phyloP scores from a whole-genome alignment of 139 green algal species.

The Microglena sp. region DNA sequence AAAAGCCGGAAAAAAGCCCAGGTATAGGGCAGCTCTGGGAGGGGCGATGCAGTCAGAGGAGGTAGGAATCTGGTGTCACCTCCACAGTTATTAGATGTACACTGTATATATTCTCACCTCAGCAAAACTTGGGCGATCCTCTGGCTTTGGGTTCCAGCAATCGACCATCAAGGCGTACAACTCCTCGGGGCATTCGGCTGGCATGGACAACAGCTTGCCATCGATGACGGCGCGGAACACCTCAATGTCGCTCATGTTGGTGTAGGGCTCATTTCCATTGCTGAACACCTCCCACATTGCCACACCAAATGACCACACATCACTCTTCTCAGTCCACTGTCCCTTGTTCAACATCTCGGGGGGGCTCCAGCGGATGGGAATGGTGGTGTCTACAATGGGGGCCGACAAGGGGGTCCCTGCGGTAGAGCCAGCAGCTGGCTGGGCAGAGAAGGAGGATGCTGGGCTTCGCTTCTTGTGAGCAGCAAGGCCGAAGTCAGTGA shows the following conservation, averaged over 20 bases:
- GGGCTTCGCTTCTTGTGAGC: too few relatives aligned
- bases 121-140: slow-evolving; percentile 26
- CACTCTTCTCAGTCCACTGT: slow-evolving; percentile 29
- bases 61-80: too few relatives aligned
- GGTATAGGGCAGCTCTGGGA: too few relatives aligned
- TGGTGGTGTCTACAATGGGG: neutral
- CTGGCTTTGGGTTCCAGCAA: slow-evolving; percentile 30
- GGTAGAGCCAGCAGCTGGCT: too few relatives aligned
- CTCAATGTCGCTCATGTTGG: slow-evolving; percentile 14
- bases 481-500: too few relatives aligned
- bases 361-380: slow-evolving; percentile 41
- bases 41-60: too few relatives aligned
- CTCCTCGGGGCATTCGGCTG: slow-evolving; percentile 25
- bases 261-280: slow-evolving; percentile 41
- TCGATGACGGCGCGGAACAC: slow-evolving; percentile 19
- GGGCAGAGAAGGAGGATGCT: too few relatives aligned
- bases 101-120: too few relatives aligned
- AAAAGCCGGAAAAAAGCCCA: too few relatives aligned
- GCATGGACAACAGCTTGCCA: slow-evolving; percentile 19
- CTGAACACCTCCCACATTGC: slow-evolving; percentile 50
- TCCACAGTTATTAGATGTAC: too few relatives aligned
- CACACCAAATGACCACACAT: slow-evolving; percentile 46
- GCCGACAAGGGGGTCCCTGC: neutral
- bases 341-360: slow-evolving; percentile 32
- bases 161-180: slow-evolving; percentile 38